These are phyloP conservation scores for Sedum album DNA, from an alignment of 164 flowering plant genomes.

Conservation along the genomic window DNA sequence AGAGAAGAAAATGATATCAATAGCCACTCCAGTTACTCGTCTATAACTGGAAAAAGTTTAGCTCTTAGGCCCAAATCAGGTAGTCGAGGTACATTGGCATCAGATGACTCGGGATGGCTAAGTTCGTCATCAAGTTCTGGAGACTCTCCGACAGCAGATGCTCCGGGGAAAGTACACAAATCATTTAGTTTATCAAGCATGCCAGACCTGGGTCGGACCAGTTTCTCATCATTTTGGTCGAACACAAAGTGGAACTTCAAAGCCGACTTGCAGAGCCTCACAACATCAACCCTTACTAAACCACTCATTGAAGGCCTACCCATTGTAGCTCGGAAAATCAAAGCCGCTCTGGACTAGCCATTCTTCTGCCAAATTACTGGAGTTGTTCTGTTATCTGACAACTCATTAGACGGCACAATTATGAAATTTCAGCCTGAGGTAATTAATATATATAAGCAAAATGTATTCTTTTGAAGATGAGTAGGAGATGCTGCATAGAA, in stretches of 20 bases:
- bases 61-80: conserved; percentile 31
- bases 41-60: conserved; percentile 28
- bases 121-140: conserved; percentile 19
- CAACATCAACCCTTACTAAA: conserved; percentile 37
- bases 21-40: conserved; percentile 9
- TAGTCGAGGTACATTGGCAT: conserved; percentile 16
- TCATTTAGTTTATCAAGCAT: conserved; percentile 31
- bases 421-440: too few relatives aligned
- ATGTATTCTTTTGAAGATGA: background rate
- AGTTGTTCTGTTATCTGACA: too few relatives aligned
- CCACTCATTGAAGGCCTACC: conserved; percentile 81
- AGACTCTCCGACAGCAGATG: conserved; percentile 20
- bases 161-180: too few relatives aligned
- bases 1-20: conserved; percentile 2
- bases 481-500: background rate
- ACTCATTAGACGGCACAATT: too few relatives aligned
- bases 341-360: conserved; percentile 68
- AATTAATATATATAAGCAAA: background rate
- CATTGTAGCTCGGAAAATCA: conserved; percentile 46
- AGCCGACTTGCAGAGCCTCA: conserved; percentile 50
- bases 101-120: too few relatives aligned
- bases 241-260: conserved; percentile 53
- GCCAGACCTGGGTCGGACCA: conserved; percentile 23
- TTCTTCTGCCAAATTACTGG: background rate
- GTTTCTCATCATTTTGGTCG: conserved; percentile 51